Conservation (phyloP, 805 yeast species). For the Lachancea dasiensis region DNA sequence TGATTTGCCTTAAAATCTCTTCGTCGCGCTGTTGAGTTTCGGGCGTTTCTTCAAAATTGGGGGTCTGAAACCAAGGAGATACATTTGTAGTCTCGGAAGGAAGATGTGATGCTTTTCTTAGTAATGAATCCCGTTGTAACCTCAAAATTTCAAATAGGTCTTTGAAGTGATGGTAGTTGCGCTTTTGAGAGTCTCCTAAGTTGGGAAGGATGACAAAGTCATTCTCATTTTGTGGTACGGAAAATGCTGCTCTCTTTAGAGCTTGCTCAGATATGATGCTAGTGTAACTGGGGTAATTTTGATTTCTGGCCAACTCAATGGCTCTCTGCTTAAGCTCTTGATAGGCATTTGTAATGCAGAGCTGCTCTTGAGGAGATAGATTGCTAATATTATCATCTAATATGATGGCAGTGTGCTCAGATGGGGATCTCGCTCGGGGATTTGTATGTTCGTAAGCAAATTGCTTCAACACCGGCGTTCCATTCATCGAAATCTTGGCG, state of each 20-base stretch:
- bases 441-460: conserved; percentile 1
- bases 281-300: conserved; percentile 7
- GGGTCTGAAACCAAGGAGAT: conserved; percentile 5
- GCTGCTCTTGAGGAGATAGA: conserved; percentile 22
- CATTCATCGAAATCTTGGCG: neutral
- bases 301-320: conserved; percentile 4
- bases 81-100: neutral
- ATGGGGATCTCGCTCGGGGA: neutral
- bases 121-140: conserved; percentile 14
- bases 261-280: conserved; percentile 23
- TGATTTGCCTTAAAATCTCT: conserved; percentile 19
- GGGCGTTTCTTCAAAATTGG: neutral
- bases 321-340: conserved; percentile 21
- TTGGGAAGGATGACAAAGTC: conserved; percentile 22
- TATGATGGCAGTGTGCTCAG: conserved; percentile 1
- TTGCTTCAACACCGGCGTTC: neutral
- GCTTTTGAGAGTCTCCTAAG: conserved; percentile 16
- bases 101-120: neutral
- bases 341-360: conserved; percentile 21
- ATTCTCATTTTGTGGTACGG: conserved; percentile 22
- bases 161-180: conserved; percentile 22
- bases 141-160: conserved; percentile 20
- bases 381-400: conserved; percentile 9
- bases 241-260: conserved; percentile 22
- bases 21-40: conserved; percentile 16